Evolutionary conservation across 495 filamentous ascomycete genomes (phyloP).

Genomic region (Talaromyces proteolyticus): DNA sequence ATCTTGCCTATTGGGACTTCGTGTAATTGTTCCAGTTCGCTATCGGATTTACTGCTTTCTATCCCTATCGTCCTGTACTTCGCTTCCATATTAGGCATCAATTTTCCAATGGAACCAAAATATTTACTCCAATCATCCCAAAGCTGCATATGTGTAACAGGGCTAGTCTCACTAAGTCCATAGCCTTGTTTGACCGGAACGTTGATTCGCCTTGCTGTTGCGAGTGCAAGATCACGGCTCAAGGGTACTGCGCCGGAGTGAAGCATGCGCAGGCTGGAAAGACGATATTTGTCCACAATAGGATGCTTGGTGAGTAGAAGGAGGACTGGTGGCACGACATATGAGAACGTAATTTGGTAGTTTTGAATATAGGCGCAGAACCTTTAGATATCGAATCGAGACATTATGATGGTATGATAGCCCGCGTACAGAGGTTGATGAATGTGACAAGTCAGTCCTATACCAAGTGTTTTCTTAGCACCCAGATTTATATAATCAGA

Average conservation of each 20-base stretch:
- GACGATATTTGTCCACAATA: slow-evolving; percentile 27
- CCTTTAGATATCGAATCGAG: slow-evolving; percentile 35
- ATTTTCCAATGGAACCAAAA: slow-evolving; percentile 64
- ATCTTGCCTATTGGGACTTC: slow-evolving; percentile 43
- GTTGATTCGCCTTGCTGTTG: slow-evolving; percentile 11
- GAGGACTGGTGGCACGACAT: slow-evolving; percentile 46
- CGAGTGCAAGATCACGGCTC: slow-evolving; percentile 52
- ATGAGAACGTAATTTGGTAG: slow-evolving; percentile 40
- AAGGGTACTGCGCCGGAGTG: slow-evolving; percentile 64
- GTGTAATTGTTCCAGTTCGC: slow-evolving; percentile 42
- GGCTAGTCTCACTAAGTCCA: slow-evolving; percentile 63
- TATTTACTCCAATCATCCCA: slow-evolving; percentile 59
- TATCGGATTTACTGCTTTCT: too few relatives aligned
- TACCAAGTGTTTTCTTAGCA: too few relatives aligned
- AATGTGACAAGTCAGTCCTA: slow-evolving; percentile 25
- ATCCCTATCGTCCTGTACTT: slow-evolving; percentile 58
- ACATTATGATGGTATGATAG: neutral
- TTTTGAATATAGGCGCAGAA: slow-evolving; percentile 44
- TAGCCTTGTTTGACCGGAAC: slow-evolving; percentile 62
- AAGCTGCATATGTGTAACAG: slow-evolving; percentile 45
- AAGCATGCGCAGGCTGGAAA: slow-evolving; percentile 5
- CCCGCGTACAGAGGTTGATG: slow-evolving; percentile 34
- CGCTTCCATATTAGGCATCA: slow-evolving; percentile 67
- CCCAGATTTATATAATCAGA: too few relatives aligned
- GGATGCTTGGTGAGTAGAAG: slow-evolving; percentile 46